phyloP scores from a whole-genome alignment of 192 early-diverging fungal species.

The Thamnidium elegans region DNA sequence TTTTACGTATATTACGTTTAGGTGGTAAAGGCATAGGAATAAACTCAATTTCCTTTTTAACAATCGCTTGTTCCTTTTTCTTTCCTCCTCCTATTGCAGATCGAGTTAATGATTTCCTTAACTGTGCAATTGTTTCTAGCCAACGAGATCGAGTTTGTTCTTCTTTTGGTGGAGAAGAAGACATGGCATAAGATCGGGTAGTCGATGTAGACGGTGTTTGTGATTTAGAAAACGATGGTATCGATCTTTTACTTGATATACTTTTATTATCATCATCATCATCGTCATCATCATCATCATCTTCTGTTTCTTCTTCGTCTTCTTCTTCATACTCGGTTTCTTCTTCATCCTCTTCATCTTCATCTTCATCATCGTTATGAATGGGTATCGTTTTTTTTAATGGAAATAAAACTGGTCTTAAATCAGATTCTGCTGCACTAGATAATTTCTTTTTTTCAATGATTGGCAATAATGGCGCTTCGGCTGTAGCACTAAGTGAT shows the following conservation, averaged over 20 bases:
- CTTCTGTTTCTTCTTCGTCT: neutral
- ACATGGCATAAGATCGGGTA: constrained; percentile 25
- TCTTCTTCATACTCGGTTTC: neutral
- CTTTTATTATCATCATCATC: neutral
- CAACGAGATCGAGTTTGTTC: constrained; percentile 9
- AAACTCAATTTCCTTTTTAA: constrained; percentile 5
- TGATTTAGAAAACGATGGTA: constrained; percentile 25
- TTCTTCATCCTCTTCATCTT: constrained; percentile 5
- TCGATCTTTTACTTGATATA: neutral
- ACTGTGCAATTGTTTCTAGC: constrained; percentile 20
- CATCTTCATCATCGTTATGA: constrained; percentile 1
- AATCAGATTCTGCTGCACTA: too few relatives aligned
- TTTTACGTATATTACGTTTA: neutral
- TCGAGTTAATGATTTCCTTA: neutral
- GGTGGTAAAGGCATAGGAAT: constrained; percentile 33
- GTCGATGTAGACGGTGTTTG: constrained; percentile 18
- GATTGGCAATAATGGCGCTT: neutral
- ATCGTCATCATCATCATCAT: constrained; percentile 4
- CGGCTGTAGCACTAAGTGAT: constrained; percentile 23
- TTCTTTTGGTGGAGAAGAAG: constrained; percentile 17
- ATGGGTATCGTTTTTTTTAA: neutral
- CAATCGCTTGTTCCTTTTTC: neutral
- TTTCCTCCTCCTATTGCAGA: neutral
- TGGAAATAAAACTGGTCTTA: neutral
- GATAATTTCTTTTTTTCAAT: neutral